Percentiles rank a stretch among this genome's conserved stretches.
These are phyloP conservation scores for Zygosaccharomyces rouxii DNA, from an alignment of 805 yeast species.

Conservation along the genomic window DNA sequence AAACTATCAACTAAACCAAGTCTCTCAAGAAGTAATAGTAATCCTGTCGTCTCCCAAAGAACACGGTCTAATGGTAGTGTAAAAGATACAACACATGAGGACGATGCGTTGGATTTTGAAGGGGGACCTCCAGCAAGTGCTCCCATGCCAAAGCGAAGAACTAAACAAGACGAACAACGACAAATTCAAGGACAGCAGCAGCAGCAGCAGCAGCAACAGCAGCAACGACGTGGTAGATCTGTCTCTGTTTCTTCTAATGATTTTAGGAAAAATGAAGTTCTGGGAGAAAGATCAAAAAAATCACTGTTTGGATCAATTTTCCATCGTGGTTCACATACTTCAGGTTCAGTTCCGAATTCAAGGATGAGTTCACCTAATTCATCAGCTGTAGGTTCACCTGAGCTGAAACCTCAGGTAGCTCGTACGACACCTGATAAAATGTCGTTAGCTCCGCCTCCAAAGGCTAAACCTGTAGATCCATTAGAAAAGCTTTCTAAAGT, in stretches of 20 bases:
- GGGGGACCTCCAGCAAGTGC: not conserved
- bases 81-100: not conserved
- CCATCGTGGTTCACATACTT: constrained; percentile 18
- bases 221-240: constrained; percentile 11
- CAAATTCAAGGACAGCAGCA: constrained; percentile 25
- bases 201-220: not conserved
- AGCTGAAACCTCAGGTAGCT: not conserved
- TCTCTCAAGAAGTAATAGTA: not conserved
- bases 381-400: not conserved
- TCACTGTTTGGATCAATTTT: constrained; percentile 29
- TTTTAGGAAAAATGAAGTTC: constrained; percentile 19
- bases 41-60: not conserved
- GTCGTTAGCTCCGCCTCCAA: constrained; percentile 23
- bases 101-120: not conserved
- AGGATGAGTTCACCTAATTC: constrained; percentile 1
- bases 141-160: not conserved
- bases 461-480: not conserved
- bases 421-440: constrained; percentile 31
- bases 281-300: constrained; percentile 28
- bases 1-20: constrained; percentile 44
- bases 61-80: not conserved
- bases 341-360: constrained; percentile 1
- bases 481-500: constrained; percentile 28
- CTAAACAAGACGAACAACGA: not conserved
- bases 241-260: constrained; percentile 13